phyloP scores from a whole-genome alignment of 2,329 filamentous ascomycete genomes.

The Aspergillus brunneoviolaceus region DNA sequence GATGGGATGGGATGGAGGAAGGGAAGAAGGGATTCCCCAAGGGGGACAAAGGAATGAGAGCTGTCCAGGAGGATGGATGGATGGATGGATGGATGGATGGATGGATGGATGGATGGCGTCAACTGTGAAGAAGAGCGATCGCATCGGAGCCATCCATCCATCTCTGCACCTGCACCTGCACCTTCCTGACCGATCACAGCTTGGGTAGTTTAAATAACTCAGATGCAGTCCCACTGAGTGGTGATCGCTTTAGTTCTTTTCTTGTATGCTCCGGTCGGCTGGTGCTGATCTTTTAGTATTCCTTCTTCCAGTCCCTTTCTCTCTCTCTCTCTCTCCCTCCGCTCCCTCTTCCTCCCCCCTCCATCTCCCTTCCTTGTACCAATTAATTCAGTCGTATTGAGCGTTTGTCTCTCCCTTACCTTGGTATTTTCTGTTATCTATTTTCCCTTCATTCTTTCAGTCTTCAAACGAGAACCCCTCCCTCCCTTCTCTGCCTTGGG shows the following conservation, averaged over 20 bases:
- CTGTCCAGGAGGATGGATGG: neutral
- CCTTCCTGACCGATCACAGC: too few species aligned
- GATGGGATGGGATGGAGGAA: too few species aligned
- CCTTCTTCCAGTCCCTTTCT: neutral
- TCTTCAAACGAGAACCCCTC: neutral
- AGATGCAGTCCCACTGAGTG: neutral
- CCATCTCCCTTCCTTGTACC: conserved; percentile 1
- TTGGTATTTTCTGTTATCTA: neutral
- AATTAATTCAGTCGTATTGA: neutral
- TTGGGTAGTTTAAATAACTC: too few species aligned
- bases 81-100: too few species aligned
- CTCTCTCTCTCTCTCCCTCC: neutral
- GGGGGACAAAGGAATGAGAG: neutral
- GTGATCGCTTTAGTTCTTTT: neutral
- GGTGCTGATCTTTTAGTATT: neutral
- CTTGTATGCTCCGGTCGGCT: conserved; percentile 1
- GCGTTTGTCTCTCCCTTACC: conserved; percentile 5
- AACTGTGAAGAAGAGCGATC: too few species aligned
- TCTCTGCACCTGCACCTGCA: too few species aligned
- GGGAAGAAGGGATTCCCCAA: neutral
- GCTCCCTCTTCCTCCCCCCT: neutral
- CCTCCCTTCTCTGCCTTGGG: neutral
- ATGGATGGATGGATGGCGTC: too few species aligned
- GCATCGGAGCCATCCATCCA: too few species aligned
- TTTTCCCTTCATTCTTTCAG: neutral